Evolutionary conservation across 2,329 filamentous ascomycete species (phyloP).

Genomic region (Setomelanomma holmii): DNA sequence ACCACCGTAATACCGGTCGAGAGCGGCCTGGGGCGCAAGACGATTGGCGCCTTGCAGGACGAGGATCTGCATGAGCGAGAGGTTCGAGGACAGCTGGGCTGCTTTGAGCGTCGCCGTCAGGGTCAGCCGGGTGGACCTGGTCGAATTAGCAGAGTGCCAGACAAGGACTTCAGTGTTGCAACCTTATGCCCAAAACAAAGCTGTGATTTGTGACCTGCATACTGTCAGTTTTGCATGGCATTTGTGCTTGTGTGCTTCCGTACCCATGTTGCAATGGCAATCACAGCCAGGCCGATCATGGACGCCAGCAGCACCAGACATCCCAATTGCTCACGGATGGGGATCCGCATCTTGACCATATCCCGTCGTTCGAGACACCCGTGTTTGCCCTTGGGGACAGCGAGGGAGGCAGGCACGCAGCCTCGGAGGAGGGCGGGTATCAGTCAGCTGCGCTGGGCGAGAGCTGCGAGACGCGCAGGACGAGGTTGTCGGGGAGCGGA

Average conservation of each 20-base stretch:
- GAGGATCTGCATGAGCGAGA: constrained; percentile 79
- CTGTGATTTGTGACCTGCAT: constrained; percentile 64
- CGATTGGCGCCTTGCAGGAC: constrained; percentile 74
- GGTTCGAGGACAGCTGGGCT: constrained; percentile 77
- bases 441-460: constrained; percentile 21
- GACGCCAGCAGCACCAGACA: constrained; percentile 78
- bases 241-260: background rate
- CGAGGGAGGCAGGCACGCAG: constrained; percentile 9
- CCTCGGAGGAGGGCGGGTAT: constrained; percentile 11
- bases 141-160: background rate
- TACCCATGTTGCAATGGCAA: constrained; percentile 76
- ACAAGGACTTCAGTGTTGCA: constrained; percentile 14
- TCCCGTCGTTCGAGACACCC: constrained; percentile 2
- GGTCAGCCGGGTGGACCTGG: constrained; percentile 66
- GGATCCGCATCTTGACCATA: constrained; percentile 74
- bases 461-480: constrained; percentile 15
- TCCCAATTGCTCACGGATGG: constrained; percentile 86
- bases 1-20: constrained; percentile 61
- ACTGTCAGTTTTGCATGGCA: background rate
- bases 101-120: constrained; percentile 88
- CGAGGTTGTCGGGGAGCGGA: constrained; percentile 17
- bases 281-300: constrained; percentile 75
- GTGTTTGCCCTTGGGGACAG: constrained; percentile 2
- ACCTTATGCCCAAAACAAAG: constrained; percentile 65
- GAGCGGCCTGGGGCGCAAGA: constrained; percentile 60